phyloP scores from a whole-genome alignment of 1,139 yeast species.

The Nadsonia commutata region DNA sequence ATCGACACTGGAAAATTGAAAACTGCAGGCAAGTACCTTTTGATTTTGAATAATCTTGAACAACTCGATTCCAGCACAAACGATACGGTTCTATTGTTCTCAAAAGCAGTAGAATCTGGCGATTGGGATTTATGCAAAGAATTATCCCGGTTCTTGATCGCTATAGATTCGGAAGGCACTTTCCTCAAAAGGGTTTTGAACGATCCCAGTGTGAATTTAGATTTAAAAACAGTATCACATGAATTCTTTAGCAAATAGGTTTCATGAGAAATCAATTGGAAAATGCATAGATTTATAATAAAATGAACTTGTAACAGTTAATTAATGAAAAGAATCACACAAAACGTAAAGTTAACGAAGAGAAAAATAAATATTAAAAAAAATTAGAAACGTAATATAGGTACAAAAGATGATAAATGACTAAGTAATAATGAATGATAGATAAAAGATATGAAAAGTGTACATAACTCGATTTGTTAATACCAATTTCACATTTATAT shows the following conservation, averaged over 20 bases:
- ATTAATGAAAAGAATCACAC: neutral
- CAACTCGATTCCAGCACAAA: neutral
- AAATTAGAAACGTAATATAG: neutral
- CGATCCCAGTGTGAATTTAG: neutral
- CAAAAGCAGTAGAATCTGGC: conserved; percentile 11
- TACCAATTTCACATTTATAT: neutral
- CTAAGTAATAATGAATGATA: neutral
- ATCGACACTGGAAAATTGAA: conserved; percentile 22
- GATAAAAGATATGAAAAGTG: neutral
- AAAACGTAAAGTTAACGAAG: neutral
- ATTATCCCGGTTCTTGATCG: conserved; percentile 24
- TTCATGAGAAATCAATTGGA: no score
- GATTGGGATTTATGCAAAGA: conserved; percentile 28
- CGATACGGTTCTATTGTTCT: neutral
- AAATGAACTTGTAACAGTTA: neutral
- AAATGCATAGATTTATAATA: neutral
- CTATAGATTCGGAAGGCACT: conserved; percentile 19
- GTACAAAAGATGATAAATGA: neutral
- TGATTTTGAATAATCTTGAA: conserved; percentile 21
- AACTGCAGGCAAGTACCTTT: conserved; percentile 29
- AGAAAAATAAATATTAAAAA: neutral
- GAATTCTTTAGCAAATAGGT: no score
- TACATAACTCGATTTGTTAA: neutral
- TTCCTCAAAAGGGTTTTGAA: neutral
- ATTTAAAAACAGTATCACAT: neutral